Evolutionary conservation across 1,284 basidiomycete species (phyloP).

Genomic region (Inonotus obliquus): DNA sequence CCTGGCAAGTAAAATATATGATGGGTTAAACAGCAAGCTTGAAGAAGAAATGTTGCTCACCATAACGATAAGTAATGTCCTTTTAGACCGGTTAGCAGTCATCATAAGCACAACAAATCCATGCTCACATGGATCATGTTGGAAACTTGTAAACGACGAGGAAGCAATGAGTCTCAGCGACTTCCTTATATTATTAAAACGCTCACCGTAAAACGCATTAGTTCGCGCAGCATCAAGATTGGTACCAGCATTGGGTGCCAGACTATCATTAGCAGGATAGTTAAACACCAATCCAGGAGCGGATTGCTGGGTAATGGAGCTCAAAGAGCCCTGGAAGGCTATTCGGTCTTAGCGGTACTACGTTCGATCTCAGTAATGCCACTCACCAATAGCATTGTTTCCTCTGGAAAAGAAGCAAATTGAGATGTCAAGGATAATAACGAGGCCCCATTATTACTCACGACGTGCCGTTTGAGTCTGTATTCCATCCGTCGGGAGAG

Average conservation of each 20-base stretch:
- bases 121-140: constrained; percentile 7
- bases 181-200: not conserved
- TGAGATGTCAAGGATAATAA: not conserved
- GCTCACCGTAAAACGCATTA: constrained; percentile 43
- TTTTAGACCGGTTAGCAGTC: constrained; percentile 25
- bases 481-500: constrained; percentile 51
- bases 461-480: constrained; percentile 29
- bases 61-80: constrained; percentile 39
- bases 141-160: not conserved
- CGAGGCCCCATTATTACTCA: not conserved
- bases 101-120: not conserved
- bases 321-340: constrained; percentile 32
- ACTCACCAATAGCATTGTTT: constrained; percentile 4
- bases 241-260: constrained; percentile 27
- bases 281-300: constrained; percentile 35
- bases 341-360: constrained; percentile 11
- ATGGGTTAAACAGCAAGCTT: not conserved
- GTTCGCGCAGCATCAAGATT: constrained; percentile 44
- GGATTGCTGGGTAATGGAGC: constrained; percentile 28
- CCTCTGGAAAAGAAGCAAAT: not conserved
- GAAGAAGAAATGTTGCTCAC: not conserved
- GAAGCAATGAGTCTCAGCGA: too few species aligned
- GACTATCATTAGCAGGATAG: constrained; percentile 30
- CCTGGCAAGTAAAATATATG: constrained; percentile 11
- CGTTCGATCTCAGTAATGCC: not conserved